Conservation (phyloP, 2,329 filamentous ascomycete genomes). For the Sphaerulina vaccinii region DNA sequence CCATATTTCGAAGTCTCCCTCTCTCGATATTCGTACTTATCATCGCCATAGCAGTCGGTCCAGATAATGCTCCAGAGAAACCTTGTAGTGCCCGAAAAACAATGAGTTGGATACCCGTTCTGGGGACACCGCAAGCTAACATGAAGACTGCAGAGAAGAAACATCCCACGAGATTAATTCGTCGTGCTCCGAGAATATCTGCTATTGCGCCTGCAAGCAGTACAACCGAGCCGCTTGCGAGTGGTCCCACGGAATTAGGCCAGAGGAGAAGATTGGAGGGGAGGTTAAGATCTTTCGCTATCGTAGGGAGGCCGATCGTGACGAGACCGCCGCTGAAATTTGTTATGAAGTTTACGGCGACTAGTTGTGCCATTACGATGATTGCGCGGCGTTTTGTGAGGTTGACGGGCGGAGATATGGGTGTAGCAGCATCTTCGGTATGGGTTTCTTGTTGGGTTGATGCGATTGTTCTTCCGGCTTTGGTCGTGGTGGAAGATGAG, state of each 20-base stretch:
- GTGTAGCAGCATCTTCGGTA: too few species aligned
- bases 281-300: slow-evolving; percentile 17
- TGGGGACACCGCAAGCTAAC: slow-evolving; percentile 43
- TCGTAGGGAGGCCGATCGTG: slow-evolving; percentile 26
- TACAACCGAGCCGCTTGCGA: slow-evolving; percentile 52
- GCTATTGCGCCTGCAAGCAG: slow-evolving; percentile 52
- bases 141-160: slow-evolving; percentile 37
- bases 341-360: slow-evolving; percentile 24
- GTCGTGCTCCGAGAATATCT: slow-evolving; percentile 51
- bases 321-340: slow-evolving; percentile 27
- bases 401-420: too few species aligned
- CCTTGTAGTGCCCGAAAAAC: slow-evolving; percentile 28
- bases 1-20: slow-evolving; percentile 51
- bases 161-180: slow-evolving; percentile 48
- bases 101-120: slow-evolving; percentile 34
- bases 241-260: slow-evolving; percentile 36
- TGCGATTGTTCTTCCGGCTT: too few species aligned
- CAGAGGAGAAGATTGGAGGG: slow-evolving; percentile 27
- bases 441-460: too few species aligned
- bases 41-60: slow-evolving; percentile 51
- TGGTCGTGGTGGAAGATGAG: too few species aligned
- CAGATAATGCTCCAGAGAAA: slow-evolving; percentile 19
- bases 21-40: slow-evolving; percentile 49
- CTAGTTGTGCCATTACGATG: slow-evolving; percentile 24
- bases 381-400: too few species aligned